Conservation (phyloP, 805 yeast species). For the Metschnikowia vanudenii region DNA sequence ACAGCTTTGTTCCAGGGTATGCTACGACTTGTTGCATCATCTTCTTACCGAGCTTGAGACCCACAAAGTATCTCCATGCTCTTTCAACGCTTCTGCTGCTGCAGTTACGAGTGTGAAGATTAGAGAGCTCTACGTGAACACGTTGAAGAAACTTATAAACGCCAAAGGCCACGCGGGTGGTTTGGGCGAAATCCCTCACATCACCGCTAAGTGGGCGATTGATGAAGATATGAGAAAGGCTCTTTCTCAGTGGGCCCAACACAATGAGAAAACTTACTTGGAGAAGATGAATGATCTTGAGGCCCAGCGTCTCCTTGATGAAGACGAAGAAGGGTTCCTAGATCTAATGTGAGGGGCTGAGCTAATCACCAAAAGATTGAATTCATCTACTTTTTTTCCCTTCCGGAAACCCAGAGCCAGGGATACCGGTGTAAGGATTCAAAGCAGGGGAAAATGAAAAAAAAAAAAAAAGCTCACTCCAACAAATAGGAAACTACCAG, state of each 20-base stretch:
- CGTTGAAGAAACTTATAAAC: constrained; percentile 29
- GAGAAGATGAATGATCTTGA: constrained; percentile 25
- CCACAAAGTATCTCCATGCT: constrained; percentile 16
- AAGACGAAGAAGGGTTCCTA: constrained; percentile 33
- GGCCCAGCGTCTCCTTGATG: constrained; percentile 23
- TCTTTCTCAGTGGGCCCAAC: constrained; percentile 23
- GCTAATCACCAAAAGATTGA: background rate
- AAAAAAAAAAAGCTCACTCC: too few species aligned
- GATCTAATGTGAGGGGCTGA: constrained; percentile 24
- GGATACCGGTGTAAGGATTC: too few species aligned
- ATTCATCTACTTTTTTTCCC: too few species aligned
- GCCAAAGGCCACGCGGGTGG: constrained; percentile 27
- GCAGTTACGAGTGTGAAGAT: constrained; percentile 6
- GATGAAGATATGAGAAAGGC: constrained; percentile 27
- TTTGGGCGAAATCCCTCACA: constrained; percentile 30
- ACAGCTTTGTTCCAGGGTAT: constrained; percentile 11
- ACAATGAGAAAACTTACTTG: constrained; percentile 22
- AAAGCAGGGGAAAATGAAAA: too few species aligned
- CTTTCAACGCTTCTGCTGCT: constrained; percentile 19
- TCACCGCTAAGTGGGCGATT: constrained; percentile 39
- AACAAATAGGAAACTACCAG: too few species aligned
- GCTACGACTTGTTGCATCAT: constrained; percentile 25
- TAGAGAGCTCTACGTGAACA: constrained; percentile 18
- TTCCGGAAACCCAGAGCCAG: too few species aligned
- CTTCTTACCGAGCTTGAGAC: constrained; percentile 16